Evolutionary conservation across 176 grass and related monocot species (phyloP), one percentile per base, ranked within the genome.

Genomic region (Triticum timopheevii): DNA sequence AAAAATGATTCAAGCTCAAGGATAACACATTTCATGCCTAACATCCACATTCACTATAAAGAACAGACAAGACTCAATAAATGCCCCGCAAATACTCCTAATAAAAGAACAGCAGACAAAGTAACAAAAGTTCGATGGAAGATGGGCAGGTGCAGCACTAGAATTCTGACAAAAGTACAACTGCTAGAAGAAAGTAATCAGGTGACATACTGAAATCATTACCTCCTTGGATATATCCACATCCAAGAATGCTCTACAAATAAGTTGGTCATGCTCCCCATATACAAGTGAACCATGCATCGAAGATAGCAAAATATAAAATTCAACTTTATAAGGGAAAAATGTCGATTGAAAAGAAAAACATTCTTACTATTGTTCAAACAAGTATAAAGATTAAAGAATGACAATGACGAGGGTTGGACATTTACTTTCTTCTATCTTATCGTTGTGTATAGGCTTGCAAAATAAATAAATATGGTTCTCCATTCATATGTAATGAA

Each of bases 201-300:
- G 4, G 7, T 77, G 79, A 45, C 59, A 87, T 31, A 82, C 65
- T 40, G 47, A 86, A 35, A 52, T 76, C 10, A 83, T 12, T 65
- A 98, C 96, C 96, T 98, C 84, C 86, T 87, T 84, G 78, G 93
- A 95, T 65, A 98, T 31, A 89, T 94, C 86, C 19, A 79, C 66
- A 82, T 95, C 90, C 74, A 98, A 81, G 59, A 84, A 79, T 84
- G 76, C 84, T 88, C 83, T 98, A 30, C 2, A 92, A 75, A 95
- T 91, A 74, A 94, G 88, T 87, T 86, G 82, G 9, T 90, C 93
- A 20, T 87, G 72, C 65, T 27, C 91, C 38, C 88, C 96, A 76
- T 95, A 95, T 84, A 98, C 84, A 88, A 98, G 85, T 83, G 92
- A 91, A 79, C 96, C 96, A 93, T 98, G 61, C 83, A 92, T 81